Evolutionary conservation across 345 rosid species (phyloP).

Genomic region (Camelina sativa): DNA sequence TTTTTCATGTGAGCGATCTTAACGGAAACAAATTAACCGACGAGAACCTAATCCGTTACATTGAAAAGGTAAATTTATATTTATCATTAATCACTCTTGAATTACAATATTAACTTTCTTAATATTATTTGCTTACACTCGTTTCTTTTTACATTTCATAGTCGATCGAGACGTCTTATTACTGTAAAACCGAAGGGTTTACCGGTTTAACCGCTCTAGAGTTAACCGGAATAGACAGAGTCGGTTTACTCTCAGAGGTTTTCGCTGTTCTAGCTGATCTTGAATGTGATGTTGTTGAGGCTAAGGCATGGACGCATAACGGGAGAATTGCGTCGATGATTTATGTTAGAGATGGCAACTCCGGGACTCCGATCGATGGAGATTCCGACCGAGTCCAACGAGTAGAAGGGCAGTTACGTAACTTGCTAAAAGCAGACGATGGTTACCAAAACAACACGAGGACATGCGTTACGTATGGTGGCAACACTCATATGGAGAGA

Average conservation of each 20-base stretch:
- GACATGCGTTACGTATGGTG: conserved; percentile 70
- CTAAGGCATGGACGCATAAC: conserved; percentile 90
- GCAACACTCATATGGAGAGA: conserved; percentile 85
- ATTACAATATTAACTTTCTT: not conserved
- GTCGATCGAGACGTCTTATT: conserved; percentile 69
- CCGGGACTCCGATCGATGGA: conserved; percentile 62
- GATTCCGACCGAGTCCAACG: conserved; percentile 58
- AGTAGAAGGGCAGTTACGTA: conserved; percentile 64
- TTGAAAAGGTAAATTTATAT: conserved; percentile 66
- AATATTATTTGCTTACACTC: not conserved
- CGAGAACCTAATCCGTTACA: conserved; percentile 74
- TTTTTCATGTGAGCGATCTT: conserved; percentile 87
- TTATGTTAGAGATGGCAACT: conserved; percentile 66
- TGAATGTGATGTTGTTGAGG: conserved; percentile 73
- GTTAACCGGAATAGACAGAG: conserved; percentile 75
- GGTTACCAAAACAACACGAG: conserved; percentile 74
- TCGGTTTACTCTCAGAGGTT: conserved; percentile 78
- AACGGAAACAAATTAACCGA: conserved; percentile 85
- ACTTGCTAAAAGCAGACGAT: conserved; percentile 79
- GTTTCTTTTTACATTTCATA: conserved; percentile 32
- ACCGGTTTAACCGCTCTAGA: conserved; percentile 73
- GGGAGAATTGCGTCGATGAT: conserved; percentile 71
- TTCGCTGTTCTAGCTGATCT: conserved; percentile 83
- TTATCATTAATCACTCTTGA: not conserved
- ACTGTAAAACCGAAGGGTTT: conserved; percentile 48